Percentiles rank a stretch among this genome's conserved stretches.
These are phyloP conservation scores for Chalara sp. DNA, from an alignment of 2,329 filamentous ascomycete species.

Conservation along the genomic window DNA sequence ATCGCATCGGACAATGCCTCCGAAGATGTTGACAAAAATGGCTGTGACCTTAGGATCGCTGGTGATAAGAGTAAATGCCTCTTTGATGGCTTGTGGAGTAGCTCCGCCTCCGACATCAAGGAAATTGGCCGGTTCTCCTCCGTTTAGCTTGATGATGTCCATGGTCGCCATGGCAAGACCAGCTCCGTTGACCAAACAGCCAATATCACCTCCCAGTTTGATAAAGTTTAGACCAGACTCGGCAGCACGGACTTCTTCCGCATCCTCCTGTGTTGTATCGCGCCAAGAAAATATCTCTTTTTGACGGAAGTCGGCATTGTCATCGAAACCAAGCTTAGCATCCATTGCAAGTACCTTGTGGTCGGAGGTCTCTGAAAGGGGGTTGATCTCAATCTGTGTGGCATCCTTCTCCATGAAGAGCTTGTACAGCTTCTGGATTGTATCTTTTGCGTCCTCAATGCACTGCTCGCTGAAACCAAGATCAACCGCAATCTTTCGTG, in stretches of 20 bases:
- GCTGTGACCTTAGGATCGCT: slow-evolving; percentile 96
- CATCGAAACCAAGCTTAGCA: slow-evolving; percentile 96
- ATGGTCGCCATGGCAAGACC: slow-evolving; percentile 99
- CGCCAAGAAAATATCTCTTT: slow-evolving; percentile 93
- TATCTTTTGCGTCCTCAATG: slow-evolving; percentile 89
- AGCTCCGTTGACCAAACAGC: slow-evolving; percentile 97
- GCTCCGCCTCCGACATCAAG: slow-evolving; percentile 97
- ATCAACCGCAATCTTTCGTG: slow-evolving; percentile 79
- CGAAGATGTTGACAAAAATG: slow-evolving; percentile 99
- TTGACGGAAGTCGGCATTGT: slow-evolving; percentile 98
- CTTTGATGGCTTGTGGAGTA: slow-evolving; percentile 91
- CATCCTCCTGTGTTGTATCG: slow-evolving; percentile 90
- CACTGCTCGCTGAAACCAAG: slow-evolving; percentile 98
- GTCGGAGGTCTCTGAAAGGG: slow-evolving; percentile 94
- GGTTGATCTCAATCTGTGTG: slow-evolving; percentile 99
- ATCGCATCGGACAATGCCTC: slow-evolving; percentile 96
- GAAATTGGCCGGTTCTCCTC: slow-evolving; percentile 95
- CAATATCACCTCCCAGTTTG: slow-evolving; percentile 98
- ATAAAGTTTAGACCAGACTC: slow-evolving; percentile 98
- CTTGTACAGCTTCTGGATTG: slow-evolving; percentile 98
- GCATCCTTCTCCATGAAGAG: slow-evolving; percentile 98
- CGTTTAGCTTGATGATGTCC: slow-evolving; percentile 99
- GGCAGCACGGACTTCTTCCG: slow-evolving; percentile 95
- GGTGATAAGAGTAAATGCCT: slow-evolving; percentile 98
- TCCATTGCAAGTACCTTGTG: slow-evolving; percentile 99